Conservation (phyloP, 176 grass and related monocot genomes). For the Oryza glumipatula region DNA sequence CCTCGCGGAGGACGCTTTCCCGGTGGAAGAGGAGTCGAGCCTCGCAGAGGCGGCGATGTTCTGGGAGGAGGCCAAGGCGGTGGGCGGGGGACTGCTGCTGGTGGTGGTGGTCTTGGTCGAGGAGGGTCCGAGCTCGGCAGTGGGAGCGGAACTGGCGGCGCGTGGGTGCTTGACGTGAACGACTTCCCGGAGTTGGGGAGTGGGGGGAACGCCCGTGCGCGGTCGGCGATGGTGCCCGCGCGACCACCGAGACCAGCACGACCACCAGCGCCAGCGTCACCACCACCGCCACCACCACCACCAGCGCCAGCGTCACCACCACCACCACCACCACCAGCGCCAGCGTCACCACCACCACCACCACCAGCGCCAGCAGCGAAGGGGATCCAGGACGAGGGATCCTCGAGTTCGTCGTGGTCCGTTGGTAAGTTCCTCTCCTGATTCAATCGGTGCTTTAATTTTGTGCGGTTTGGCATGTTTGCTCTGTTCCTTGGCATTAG, state of each 20-base stretch:
- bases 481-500: not conserved
- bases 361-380: not conserved
- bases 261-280: too few species aligned
- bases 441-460: not conserved
- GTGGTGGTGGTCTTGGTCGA: too few species aligned
- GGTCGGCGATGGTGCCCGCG: too few species aligned
- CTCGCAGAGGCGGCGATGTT: not conserved
- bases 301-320: not conserved
- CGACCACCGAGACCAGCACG: too few species aligned
- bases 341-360: not conserved
- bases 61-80: slow-evolving; percentile 3
- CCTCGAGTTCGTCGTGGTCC: slow-evolving; percentile 19
- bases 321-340: too few species aligned
- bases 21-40: not conserved
- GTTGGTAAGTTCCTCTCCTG: slow-evolving; percentile 31
- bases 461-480: not conserved
- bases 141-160: not conserved
- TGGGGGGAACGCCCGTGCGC: too few species aligned
- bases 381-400: not conserved
- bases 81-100: too few species aligned
- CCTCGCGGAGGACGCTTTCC: too few species aligned
- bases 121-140: too few species aligned
- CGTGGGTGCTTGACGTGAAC: not conserved
- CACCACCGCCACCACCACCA: too few species aligned
- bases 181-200: slow-evolving; percentile 5